Evolutionary conservation across 768 basidiomycete species (phyloP), one percentile per base, ranked within the genome.

Genomic region (Dentipellis sp.): DNA sequence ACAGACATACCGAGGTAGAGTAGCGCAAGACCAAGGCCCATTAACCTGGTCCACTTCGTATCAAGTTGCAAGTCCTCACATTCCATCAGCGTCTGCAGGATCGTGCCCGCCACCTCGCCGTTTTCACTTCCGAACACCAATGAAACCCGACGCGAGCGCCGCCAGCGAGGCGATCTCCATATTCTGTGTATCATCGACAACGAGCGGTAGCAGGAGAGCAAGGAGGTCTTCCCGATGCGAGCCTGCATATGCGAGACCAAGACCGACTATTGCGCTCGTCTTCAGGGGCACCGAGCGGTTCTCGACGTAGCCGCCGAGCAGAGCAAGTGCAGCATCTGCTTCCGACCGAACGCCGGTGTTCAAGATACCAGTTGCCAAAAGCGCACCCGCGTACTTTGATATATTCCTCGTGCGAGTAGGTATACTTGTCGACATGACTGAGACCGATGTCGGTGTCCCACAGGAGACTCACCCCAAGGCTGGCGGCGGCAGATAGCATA

Each of bases 361-460:
- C 36, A 98, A 75, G 58, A 98, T 84, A 58, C 97, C 97, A 10
- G 88, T 97, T 0, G 95, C 97, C 35, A 99, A 80, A 50, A 97
- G 80, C 10, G 95, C 94, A 49, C 97, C 97, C 36, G 94, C 61
- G 40, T 59, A 80, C 86, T 76, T 98, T 98, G 78, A 98, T 97
- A 69, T 93, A 79, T 68, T 99, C 97, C 63, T 99, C 97, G 1
- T 89, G 73, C 0, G 92, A 94, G 67, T 98, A 98, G 21, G 94
- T 91, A 74, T 97, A 98, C 70, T 92, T 97, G 75, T 99, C 97
- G 62, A 97, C 86, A 61, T 95, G 92, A 65, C 84, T 86, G 40
- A 98, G 77, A 63, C 97, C 97, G 56, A 89, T 79, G 56, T 98
- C 97, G 9, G 91, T 91, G 66, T 98, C 94, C 97, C 97, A 99